Conservation (phyloP, 78 protist species). For the Dictyostelium capitatum region DNA sequence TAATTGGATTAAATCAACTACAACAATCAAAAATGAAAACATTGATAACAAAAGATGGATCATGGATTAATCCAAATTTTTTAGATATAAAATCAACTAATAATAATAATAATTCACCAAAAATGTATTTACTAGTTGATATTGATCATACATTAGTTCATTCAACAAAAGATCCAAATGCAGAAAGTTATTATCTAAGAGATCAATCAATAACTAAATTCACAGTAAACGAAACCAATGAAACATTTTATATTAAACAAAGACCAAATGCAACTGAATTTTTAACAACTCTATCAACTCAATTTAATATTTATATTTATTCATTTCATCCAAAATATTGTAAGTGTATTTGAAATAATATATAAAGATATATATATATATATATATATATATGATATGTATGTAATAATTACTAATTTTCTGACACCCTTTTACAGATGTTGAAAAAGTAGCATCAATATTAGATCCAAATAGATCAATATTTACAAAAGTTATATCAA, state of each 20-base stretch:
- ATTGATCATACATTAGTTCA: constrained; percentile 60
- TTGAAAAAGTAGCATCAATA: constrained; percentile 18
- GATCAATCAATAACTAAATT: constrained; percentile 8
- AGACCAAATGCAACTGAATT: constrained; percentile 54
- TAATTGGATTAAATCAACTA: not conserved
- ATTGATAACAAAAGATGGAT: constrained; percentile 26
- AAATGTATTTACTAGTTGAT: constrained; percentile 65
- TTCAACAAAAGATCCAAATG: constrained; percentile 35
- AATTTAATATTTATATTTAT: constrained; percentile 36
- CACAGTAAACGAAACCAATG: constrained; percentile 3
- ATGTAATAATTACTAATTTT: too few species aligned
- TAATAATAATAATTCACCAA: constrained; percentile 7
- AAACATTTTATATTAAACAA: constrained; percentile 43
- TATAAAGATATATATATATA: not conserved
- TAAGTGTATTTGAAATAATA: constrained; percentile 8
- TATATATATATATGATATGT: too few species aligned
- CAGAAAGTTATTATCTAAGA: not conserved
- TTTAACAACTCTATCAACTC: constrained; percentile 6
- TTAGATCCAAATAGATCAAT: constrained; percentile 43
- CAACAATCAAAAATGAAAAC: not conserved
- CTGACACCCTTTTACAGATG: too few species aligned
- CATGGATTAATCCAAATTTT: constrained; percentile 24
- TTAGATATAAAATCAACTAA: not conserved
- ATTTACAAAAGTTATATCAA: constrained; percentile 34
- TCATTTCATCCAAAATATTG: constrained; percentile 63